Conservation (phyloP, 352 stramenopile species). For the Globisporangium abappressorium region DNA sequence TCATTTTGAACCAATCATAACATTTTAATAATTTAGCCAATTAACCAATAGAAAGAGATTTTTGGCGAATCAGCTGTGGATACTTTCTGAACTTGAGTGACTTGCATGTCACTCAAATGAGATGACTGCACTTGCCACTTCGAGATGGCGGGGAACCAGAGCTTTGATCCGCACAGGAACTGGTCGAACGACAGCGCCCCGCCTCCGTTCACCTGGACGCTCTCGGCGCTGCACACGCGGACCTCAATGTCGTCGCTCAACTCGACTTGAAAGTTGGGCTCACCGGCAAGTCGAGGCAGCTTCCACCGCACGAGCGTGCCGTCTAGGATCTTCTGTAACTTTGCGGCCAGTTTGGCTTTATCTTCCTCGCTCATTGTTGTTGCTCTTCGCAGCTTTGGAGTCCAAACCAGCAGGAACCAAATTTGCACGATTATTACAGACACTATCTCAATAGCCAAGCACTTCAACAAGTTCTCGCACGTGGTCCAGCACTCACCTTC, state of each 20-base stretch:
- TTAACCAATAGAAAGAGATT: not conserved
- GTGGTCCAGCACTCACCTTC: not conserved
- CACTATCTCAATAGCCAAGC: too few species aligned
- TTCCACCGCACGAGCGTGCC: not conserved
- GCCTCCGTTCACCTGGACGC: constrained; percentile 8
- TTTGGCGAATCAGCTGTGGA: not conserved
- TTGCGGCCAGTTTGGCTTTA: not conserved
- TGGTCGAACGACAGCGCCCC: not conserved
- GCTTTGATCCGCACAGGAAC: not conserved
- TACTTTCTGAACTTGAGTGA: not conserved
- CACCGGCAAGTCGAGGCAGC: not conserved
- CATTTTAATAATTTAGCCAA: not conserved
- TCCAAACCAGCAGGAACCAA: too few species aligned
- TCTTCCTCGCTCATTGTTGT: not conserved
- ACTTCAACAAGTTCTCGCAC: too few species aligned
- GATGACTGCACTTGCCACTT: not conserved
- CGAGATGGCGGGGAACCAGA: not conserved
- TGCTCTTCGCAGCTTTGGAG: not conserved
- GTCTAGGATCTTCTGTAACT: not conserved
- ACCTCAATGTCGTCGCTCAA: not conserved
- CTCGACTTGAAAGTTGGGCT: not conserved
- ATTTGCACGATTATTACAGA: too few species aligned
- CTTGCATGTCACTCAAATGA: not conserved
- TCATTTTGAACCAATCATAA: too few species aligned
- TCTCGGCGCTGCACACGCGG: not conserved